Evolutionary conservation across 495 filamentous ascomycete genomes (phyloP).

Genomic region (Hypoxylon trugodes): DNA sequence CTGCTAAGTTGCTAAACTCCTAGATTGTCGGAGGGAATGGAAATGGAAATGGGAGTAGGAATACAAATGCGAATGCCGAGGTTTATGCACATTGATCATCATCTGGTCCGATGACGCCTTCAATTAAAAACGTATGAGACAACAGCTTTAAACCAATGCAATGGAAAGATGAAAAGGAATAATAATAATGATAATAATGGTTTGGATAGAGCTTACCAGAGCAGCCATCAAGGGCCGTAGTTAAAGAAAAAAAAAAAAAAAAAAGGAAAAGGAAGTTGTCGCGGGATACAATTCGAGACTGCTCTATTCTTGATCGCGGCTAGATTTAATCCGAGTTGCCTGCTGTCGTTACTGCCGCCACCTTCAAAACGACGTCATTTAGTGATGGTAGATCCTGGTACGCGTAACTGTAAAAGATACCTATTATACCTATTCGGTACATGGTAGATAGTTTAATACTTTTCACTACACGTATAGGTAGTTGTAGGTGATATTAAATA

Average conservation of each 20-base stretch:
- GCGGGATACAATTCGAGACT: background rate
- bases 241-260: constrained; percentile 32
- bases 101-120: constrained; percentile 27
- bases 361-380: constrained; percentile 29
- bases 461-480: too few relatives aligned
- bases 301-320: background rate
- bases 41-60: constrained; percentile 17
- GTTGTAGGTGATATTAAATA: too few relatives aligned
- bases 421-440: too few relatives aligned
- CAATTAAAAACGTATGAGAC: too few relatives aligned
- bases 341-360: background rate
- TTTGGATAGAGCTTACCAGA: too few relatives aligned
- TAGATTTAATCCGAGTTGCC: background rate
- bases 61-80: constrained; percentile 5
- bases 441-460: background rate
- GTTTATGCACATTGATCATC: constrained; percentile 37
- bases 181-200: too few relatives aligned
- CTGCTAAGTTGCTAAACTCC: too few relatives aligned
- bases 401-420: constrained; percentile 1
- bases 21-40: background rate
- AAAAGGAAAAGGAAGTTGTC: too few relatives aligned
- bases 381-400: background rate
- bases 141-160: too few relatives aligned
- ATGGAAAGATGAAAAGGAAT: background rate
- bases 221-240: constrained; percentile 54